Base-by-base conservation (phyloP, 495 filamentous ascomycete species). In the Glutinoglossum americanum region DNA sequence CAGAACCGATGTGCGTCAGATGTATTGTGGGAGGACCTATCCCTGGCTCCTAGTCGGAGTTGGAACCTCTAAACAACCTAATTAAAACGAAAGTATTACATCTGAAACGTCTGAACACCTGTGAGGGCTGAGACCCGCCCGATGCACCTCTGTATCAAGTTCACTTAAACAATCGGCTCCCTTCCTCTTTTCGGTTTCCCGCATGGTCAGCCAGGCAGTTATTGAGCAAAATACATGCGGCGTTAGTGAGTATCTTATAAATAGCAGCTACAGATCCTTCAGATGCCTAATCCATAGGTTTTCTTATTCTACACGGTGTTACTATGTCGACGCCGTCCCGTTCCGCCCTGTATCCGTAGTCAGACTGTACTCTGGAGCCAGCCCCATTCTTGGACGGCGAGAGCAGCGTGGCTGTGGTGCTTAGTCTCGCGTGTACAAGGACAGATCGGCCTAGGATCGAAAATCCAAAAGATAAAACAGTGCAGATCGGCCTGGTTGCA, bases 361-460 rank as follows among this genome's bases (percentile, higher is more conserved):
- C 37, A 41, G 37, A 15, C 37, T 41, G 32, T 11, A 41, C 37
- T 17, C 30, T 33, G 30, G 37, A 53, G 4, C 49, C 4, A 13
- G 30, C 49, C 37, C 37, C 37, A 41, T 41, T 41, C 37, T 11
- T 41, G 37, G n/a, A 17, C 37, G 37, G 37, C n/a, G n/a, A 13
- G 37, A 41, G 37, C 37, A 41, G 37, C 37, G 37, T 4, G n/a
- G n/a, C n/a, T n/a, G 37, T 41, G 13, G 37, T 41, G 37, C 32
- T 35, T 41, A 41, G 3, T 41, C 37, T 2, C 51, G 2, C 49
- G 9, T 15, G 51, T 27, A n/a, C 11, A 3, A 32, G 49, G 9
- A 53, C 21, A 53, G 49, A 53, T 53, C 49, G 49, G 49, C 28
- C 49, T n/a, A 30, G 49, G 49, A 53, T 53, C 49, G 49, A 53